Evolutionary conservation across 305 asterid genomes (phyloP).

Genomic region (Fraxinus albicans): DNA sequence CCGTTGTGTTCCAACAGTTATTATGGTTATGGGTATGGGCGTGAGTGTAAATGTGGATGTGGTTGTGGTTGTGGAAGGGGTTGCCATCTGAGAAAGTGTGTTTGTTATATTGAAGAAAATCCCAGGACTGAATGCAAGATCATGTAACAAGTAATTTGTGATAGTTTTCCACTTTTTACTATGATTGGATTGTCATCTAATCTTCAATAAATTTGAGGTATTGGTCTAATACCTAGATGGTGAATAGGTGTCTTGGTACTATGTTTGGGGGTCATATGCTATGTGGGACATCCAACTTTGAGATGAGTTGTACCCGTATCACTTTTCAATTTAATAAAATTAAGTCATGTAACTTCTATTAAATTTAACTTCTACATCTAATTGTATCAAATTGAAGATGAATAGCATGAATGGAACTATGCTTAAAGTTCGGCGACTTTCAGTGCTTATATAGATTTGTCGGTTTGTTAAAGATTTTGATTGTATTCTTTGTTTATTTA

Average conservation of each 20-base stretch:
- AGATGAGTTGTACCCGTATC: too few relatives aligned
- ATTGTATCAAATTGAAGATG: not conserved
- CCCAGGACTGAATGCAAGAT: not conserved
- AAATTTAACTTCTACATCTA: too few relatives aligned
- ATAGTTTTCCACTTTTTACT: not conserved
- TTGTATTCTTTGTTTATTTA: too few relatives aligned
- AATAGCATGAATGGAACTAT: too few relatives aligned
- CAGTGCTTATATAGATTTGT: too few relatives aligned
- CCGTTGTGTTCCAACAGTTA: slow-evolving; percentile 37
- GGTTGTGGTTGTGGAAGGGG: slow-evolving; percentile 4
- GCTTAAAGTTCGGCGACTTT: not conserved
- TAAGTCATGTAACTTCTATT: not conserved
- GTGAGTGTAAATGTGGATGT: not conserved
- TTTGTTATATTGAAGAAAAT: not conserved
- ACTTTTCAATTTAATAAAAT: too few relatives aligned
- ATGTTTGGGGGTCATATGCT: not conserved
- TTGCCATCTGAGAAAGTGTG: slow-evolving; percentile 32
- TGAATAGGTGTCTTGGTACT: not conserved
- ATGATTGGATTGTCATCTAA: not conserved
- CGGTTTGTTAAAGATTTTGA: too few relatives aligned
- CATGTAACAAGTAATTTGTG: not conserved
- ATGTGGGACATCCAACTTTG: not conserved
- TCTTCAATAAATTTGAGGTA: not conserved
- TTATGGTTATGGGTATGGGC: slow-evolving; percentile 22
- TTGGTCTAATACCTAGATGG: not conserved